Evolutionary conservation across 1,284 basidiomycete species (phyloP), one percentile per base, ranked within the genome.

Genomic region (Puccinia hordei): DNA sequence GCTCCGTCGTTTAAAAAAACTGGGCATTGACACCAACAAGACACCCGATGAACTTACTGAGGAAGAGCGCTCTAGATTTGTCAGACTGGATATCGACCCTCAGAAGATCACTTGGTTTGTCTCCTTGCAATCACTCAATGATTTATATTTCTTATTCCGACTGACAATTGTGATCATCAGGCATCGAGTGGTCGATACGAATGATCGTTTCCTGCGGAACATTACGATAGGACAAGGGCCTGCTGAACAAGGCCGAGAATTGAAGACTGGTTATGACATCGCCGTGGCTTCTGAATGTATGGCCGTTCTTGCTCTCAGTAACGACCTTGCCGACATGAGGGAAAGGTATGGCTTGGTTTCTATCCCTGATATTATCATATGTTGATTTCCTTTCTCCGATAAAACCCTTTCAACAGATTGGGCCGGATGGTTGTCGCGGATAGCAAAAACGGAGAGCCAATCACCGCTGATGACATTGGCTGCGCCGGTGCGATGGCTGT

Each of bases 401-500:
- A 22, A 2, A 22, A 22, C 30, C 65, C 30, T 35, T 6, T 63
- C n/a, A 53, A 63, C 44, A 84, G 89, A 68, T 89, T 99, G 33
- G 96, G 96, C 78, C 89, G 90, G 35, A 98, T 98, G 95, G 96
- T 99, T 61, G 93, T 99, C 59, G 97, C 93, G n/a, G 93, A 95
- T 10, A 93, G 91, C 88, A 95, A 93, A 87, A 89, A 88, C 35
- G 97, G 96, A 46, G 92, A 95, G 24, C 90, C 96, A 49, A 89
- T 99, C 86, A 99, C 96, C 38, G 95, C 95, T 27, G 97, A 99
- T 86, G 96, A 99, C 86, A 90, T 99, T 81, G 96, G 96, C 83
- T 93, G 93, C 83, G 93, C 94, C 82, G 96, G 96, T 82, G 96
- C 96, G 79, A 90, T 99, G 82, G 93, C 97, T 19, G 96, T 99